Evolutionary conservation across 1,284 basidiomycete genomes (phyloP).

Genomic region (Austroboletus novae-zelandiae): DNA sequence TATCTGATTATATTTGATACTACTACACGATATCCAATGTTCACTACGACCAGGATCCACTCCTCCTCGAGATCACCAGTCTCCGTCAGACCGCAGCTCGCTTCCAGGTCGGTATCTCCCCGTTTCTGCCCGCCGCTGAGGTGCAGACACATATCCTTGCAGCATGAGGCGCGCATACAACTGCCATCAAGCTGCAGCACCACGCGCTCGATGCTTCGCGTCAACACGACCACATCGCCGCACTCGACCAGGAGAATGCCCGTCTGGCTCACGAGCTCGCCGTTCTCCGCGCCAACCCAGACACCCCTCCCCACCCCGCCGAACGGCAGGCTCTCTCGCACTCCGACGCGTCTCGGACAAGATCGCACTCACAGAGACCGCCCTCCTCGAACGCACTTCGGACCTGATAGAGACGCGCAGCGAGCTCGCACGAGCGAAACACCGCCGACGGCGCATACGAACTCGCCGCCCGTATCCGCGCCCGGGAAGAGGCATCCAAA

Average conservation of each 20-base stretch:
- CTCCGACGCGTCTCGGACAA: conserved; percentile 68
- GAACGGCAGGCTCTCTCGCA: conserved; percentile 55
- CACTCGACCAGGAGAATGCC: conserved; percentile 57
- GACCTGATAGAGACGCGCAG: conserved; percentile 44
- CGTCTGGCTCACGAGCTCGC: conserved; percentile 51
- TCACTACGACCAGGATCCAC: conserved; percentile 64
- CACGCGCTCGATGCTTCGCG: conserved; percentile 53
- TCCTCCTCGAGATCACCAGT: conserved; percentile 61
- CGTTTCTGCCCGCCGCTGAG: neutral
- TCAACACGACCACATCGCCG: conserved; percentile 44
- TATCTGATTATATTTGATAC: too few relatives aligned
- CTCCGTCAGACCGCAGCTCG: conserved; percentile 61
- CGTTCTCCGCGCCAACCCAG: conserved; percentile 49
- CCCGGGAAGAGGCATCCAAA: conserved; percentile 50
- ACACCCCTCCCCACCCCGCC: conserved; percentile 42
- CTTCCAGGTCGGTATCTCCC: conserved; percentile 52
- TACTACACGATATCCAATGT: too few relatives aligned
- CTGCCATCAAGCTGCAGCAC: conserved; percentile 63
- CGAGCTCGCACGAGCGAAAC: conserved; percentile 43
- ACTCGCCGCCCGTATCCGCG: conserved; percentile 47
- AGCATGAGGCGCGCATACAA: conserved; percentile 68
- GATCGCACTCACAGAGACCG: conserved; percentile 54
- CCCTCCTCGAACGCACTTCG: conserved; percentile 47
- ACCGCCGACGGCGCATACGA: conserved; percentile 51
- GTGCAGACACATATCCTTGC: conserved; percentile 8